These are phyloP conservation scores for Boletus sp. DNA, from an alignment of 768 basidiomycete genomes.

Conservation along the genomic window DNA sequence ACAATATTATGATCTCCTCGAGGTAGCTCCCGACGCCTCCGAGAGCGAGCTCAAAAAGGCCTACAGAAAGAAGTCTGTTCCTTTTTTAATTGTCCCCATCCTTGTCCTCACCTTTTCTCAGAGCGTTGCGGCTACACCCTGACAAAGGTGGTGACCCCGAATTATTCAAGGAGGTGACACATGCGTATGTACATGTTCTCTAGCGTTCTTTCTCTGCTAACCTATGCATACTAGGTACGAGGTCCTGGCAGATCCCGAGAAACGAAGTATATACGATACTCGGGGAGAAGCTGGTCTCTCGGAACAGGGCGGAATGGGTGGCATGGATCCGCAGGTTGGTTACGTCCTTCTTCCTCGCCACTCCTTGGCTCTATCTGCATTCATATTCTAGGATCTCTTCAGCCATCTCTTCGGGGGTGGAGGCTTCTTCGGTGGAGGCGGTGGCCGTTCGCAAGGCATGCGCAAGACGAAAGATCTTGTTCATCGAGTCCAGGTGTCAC, in stretches of 20 bases:
- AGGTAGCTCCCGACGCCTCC: slow-evolving; percentile 73
- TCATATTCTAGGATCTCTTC: slow-evolving; percentile 77
- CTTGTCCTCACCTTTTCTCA: slow-evolving; percentile 29
- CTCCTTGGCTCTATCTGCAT: not conserved
- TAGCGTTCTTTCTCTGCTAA: slow-evolving; percentile 2
- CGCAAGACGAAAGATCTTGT: slow-evolving; percentile 98
- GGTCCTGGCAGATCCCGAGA: slow-evolving; percentile 85
- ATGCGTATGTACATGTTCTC: slow-evolving; percentile 62
- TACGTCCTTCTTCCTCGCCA: not conserved
- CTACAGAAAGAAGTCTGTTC: slow-evolving; percentile 82
- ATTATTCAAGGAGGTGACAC: slow-evolving; percentile 95
- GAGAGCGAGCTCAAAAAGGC: slow-evolving; percentile 92
- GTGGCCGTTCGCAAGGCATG: slow-evolving; percentile 65
- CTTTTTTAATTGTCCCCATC: not conserved
- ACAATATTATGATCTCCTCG: slow-evolving; percentile 92
- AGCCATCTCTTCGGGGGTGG: slow-evolving; percentile 92
- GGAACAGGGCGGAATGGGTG: slow-evolving; percentile 86
- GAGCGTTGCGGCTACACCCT: slow-evolving; percentile 82
- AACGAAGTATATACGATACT: slow-evolving; percentile 79
- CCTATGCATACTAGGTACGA: slow-evolving; percentile 65
- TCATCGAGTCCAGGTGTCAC: slow-evolving; percentile 92
- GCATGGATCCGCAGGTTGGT: slow-evolving; percentile 92
- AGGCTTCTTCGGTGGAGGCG: slow-evolving; percentile 69
- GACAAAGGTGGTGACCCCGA: slow-evolving; percentile 98
- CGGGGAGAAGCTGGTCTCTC: slow-evolving; percentile 90